Percentiles rank a stretch among this genome's conserved stretches.
These are phyloP conservation scores for Cladosporium sp. DNA, from an alignment of 2,329 filamentous ascomycete genomes.

Conservation along the genomic window DNA sequence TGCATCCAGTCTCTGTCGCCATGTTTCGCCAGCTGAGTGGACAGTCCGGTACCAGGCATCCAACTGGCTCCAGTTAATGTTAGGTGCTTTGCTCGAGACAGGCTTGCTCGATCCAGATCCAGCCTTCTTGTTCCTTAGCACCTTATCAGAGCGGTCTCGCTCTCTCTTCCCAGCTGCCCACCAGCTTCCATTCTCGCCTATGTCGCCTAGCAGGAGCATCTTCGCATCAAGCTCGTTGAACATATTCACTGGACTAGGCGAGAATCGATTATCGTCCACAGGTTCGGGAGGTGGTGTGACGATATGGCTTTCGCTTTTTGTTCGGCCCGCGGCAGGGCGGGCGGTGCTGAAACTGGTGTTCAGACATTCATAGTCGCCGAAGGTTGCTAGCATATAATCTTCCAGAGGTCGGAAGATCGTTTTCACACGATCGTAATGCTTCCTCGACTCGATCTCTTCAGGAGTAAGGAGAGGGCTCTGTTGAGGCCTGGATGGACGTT, in stretches of 20 bases:
- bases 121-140: constrained; percentile 20
- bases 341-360: constrained; percentile 66
- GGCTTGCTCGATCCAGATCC: constrained; percentile 28
- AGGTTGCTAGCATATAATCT: constrained; percentile 65
- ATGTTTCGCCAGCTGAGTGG: constrained; percentile 60
- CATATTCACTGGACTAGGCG: constrained; percentile 33
- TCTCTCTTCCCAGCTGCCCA: constrained; percentile 57
- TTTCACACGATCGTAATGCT: constrained; percentile 38
- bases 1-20: constrained; percentile 54
- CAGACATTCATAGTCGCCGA: constrained; percentile 64
- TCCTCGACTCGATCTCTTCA: constrained; percentile 22
- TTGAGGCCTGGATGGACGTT: constrained; percentile 19
- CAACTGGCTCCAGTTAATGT: constrained; percentile 68
- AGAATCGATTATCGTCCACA: constrained; percentile 6
- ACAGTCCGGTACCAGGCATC: constrained; percentile 68
- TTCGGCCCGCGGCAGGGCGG: constrained; percentile 35
- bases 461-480: constrained; percentile 23
- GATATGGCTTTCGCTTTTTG: constrained; percentile 41
- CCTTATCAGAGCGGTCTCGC: constrained; percentile 24
- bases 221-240: constrained; percentile 66
- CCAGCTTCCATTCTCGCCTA: constrained; percentile 77
- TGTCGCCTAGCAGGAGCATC: constrained; percentile 64
- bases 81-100: constrained; percentile 56
- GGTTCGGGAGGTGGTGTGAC: constrained; percentile 32
- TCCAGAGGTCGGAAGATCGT: constrained; percentile 69